Percentiles rank a stretch among this genome's conserved stretches.
Conservation (phyloP, 768 basidiomycete genomes). For the Tylopilus sp. region DNA sequence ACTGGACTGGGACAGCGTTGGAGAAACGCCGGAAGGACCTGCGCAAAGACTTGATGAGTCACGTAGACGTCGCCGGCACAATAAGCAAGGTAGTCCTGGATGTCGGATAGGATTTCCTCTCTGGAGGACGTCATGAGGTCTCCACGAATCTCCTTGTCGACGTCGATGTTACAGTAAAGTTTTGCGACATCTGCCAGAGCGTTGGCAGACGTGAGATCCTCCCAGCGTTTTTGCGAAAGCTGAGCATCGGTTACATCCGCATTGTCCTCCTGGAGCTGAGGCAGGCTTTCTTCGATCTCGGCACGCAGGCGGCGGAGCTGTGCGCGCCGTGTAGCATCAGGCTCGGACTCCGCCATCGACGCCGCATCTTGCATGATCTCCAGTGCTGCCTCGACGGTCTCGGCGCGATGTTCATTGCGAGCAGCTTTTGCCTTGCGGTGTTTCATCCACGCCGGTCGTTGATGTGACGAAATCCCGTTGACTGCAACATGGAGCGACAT, state of each 20-base stretch:
- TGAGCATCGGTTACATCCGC: slow-evolving; percentile 41
- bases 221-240: slow-evolving; percentile 68
- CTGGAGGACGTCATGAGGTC: slow-evolving; percentile 72
- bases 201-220: slow-evolving; percentile 89
- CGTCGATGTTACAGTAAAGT: slow-evolving; percentile 77
- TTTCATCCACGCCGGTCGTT: slow-evolving; percentile 90
- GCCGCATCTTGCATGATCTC: slow-evolving; percentile 45
- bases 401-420: slow-evolving; percentile 52
- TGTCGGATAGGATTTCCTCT: slow-evolving; percentile 57
- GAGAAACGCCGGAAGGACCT: slow-evolving; percentile 79
- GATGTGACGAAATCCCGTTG: slow-evolving; percentile 91
- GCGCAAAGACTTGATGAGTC: slow-evolving; percentile 77
- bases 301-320: slow-evolving; percentile 38
- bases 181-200: slow-evolving; percentile 90
- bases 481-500: slow-evolving; percentile 94
- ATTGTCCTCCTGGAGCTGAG: slow-evolving; percentile 33
- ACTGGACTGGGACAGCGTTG: slow-evolving; percentile 86
- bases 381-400: slow-evolving; percentile 62
- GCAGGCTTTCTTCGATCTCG: slow-evolving; percentile 41
- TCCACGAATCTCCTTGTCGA: slow-evolving; percentile 75
- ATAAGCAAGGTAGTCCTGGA: slow-evolving; percentile 77
- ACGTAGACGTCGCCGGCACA: slow-evolving; percentile 82
- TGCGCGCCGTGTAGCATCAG: slow-evolving; percentile 34
- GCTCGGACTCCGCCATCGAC: slow-evolving; percentile 36
- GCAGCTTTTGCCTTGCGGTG: slow-evolving; percentile 68